These are phyloP conservation scores for Collybiopsis luxurians DNA, from an alignment of 768 basidiomycete genomes.

Conservation along the genomic window DNA sequence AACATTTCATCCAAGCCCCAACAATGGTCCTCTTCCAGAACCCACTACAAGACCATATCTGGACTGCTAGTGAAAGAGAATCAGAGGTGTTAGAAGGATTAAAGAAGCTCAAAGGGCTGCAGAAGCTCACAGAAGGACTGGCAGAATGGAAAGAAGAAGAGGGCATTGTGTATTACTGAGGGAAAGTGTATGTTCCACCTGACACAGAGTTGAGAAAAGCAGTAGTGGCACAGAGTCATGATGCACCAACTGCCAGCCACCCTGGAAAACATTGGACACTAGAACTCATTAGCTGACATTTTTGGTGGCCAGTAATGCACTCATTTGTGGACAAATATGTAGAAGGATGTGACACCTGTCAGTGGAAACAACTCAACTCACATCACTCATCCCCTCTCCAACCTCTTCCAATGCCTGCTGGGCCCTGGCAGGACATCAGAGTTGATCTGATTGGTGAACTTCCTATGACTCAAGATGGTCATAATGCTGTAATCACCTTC, in stretches of 20 bases:
- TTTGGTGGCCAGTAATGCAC: conserved; percentile 20
- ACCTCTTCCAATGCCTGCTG: not conserved
- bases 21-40: too few species aligned
- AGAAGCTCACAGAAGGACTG: not conserved
- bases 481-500: conserved; percentile 17
- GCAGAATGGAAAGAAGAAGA: not conserved
- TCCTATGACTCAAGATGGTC: conserved; percentile 12
- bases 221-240: conserved; percentile 19
- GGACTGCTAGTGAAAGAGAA: not conserved
- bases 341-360: conserved; percentile 20
- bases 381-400: not conserved
- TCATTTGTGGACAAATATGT: conserved; percentile 22
- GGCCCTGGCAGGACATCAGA: conserved; percentile 18
- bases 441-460: conserved; percentile 21
- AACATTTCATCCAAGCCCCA: too few species aligned
- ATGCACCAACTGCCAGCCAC: conserved; percentile 22
- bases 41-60: too few species aligned
- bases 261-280: conserved; percentile 22
- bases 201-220: conserved; percentile 10
- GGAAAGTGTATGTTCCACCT: conserved; percentile 14
- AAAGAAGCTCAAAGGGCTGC: not conserved
- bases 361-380: conserved; percentile 3
- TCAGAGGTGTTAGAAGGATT: not conserved
- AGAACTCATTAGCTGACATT: conserved; percentile 19
- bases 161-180: not conserved